These are phyloP conservation scores for Geotrichum carabidarum DNA, from an alignment of 1,139 yeast species.

Conservation along the genomic window DNA sequence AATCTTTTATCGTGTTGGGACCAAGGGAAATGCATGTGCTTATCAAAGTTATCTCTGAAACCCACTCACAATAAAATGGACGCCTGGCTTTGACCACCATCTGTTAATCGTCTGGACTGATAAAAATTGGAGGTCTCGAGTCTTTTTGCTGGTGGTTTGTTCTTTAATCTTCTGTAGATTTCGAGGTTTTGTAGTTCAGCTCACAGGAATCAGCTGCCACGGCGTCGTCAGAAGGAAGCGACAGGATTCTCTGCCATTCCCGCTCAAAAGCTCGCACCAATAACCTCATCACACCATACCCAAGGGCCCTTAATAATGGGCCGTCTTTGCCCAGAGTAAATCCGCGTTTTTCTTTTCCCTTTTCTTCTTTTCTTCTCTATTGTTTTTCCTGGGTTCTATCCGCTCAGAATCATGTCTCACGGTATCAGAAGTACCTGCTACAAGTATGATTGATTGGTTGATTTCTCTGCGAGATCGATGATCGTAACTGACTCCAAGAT, in stretches of 20 bases:
- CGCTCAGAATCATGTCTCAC: not conserved
- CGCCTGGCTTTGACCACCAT: too few relatives aligned
- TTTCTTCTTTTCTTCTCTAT: not conserved
- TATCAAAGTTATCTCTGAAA: not conserved
- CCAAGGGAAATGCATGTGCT: not conserved
- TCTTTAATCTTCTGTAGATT: too few relatives aligned
- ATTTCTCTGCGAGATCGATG: not conserved
- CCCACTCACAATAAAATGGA: too few relatives aligned
- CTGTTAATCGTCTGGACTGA: too few relatives aligned
- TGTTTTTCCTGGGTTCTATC: not conserved
- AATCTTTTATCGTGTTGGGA: slow-evolving; percentile 1
- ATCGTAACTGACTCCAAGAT: not conserved
- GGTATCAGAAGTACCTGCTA: slow-evolving; percentile 7
- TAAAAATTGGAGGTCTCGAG: too few relatives aligned
- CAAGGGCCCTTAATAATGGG: not conserved
- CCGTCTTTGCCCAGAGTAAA: not conserved
- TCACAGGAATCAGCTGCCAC: too few relatives aligned
- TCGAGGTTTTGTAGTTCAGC: too few relatives aligned
- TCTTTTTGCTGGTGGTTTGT: too few relatives aligned
- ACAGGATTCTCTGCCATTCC: too few relatives aligned
- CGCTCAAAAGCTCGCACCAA: too few relatives aligned
- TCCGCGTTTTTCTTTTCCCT: not conserved
- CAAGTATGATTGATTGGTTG: not conserved
- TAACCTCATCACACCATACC: slow-evolving; percentile 3
- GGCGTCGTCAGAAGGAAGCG: too few relatives aligned